Evolutionary conservation across 306 rosid species (phyloP).

Genomic region (Benincasa hispida): DNA sequence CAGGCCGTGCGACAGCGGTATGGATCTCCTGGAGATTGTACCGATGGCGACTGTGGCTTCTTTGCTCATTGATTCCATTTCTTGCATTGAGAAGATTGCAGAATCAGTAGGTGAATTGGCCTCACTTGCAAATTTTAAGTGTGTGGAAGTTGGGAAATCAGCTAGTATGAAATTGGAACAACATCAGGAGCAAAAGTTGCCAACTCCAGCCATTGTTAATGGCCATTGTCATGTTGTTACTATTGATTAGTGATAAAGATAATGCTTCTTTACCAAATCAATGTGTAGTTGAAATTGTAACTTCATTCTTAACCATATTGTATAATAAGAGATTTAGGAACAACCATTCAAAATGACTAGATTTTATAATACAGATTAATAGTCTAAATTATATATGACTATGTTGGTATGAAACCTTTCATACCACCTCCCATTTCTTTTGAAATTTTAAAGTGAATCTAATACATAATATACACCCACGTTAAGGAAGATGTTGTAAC

Average conservation of each 20-base stretch:
- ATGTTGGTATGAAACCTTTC: no score
- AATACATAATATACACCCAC: no score
- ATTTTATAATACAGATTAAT: not conserved
- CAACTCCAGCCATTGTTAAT: not conserved
- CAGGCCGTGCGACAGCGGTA: conserved; percentile 13
- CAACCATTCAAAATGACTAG: not conserved
- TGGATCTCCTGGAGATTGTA: conserved; percentile 25
- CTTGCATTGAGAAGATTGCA: conserved; percentile 35
- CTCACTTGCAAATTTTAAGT: conserved; percentile 25
- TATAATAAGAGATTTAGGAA: not conserved
- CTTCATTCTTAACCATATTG: not conserved
- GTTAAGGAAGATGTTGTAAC: no score
- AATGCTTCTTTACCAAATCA: not conserved
- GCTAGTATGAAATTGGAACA: not conserved
- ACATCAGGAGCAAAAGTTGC: not conserved
- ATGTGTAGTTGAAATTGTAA: not conserved
- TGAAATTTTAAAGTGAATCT: no score
- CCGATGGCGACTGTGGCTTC: conserved; percentile 56
- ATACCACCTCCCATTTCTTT: no score
- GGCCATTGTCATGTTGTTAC: not conserved
- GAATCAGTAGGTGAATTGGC: conserved; percentile 55
- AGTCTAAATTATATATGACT: no score
- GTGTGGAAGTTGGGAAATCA: not conserved
- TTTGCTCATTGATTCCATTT: conserved; percentile 42
- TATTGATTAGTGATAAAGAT: not conserved